Percentiles rank a stretch among this genome's conserved stretches.
phyloP scores from a whole-genome alignment of 306 rosid species.

The Begonia fuchsioides region DNA sequence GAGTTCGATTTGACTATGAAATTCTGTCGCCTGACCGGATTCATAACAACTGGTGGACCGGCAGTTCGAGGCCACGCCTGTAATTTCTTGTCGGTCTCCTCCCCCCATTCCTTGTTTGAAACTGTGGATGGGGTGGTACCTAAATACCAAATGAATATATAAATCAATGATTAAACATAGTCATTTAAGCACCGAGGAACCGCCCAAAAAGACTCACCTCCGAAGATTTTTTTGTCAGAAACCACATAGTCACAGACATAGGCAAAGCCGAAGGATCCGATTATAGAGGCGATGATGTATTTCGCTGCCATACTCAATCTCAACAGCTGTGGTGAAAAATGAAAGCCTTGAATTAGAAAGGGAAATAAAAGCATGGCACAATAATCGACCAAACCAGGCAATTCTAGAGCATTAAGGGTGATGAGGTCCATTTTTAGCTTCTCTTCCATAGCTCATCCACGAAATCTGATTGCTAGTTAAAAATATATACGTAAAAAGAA shows the following conservation, averaged over 20 bases:
- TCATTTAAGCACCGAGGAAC: no score
- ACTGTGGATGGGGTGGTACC: slow-evolving; percentile 58
- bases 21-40: slow-evolving; percentile 60
- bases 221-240: slow-evolving; percentile 63
- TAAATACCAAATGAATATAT: slow-evolving; percentile 7
- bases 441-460: no score
- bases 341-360: no score
- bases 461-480: no score
- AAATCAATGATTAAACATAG: no score
- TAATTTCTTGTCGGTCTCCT: slow-evolving; percentile 79
- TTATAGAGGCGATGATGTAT: slow-evolving; percentile 20
- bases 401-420: no score
- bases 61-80: slow-evolving; percentile 84
- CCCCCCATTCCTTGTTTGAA: slow-evolving; percentile 55
- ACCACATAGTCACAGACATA: slow-evolving; percentile 25
- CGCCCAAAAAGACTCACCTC: slow-evolving; percentile 24
- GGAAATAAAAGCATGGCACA: no score
- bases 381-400: no score
- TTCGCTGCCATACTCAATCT: slow-evolving; percentile 35
- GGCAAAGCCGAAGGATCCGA: slow-evolving; percentile 48
- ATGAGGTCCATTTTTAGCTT: no score
- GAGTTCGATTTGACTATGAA: slow-evolving; percentile 45
- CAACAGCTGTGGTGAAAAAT: no score
- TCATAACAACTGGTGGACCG: slow-evolving; percentile 71
- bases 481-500: no score